Base-by-base conservation (phyloP, 495 filamentous ascomycete genomes). In the Pyrenula massariospora region DNA sequence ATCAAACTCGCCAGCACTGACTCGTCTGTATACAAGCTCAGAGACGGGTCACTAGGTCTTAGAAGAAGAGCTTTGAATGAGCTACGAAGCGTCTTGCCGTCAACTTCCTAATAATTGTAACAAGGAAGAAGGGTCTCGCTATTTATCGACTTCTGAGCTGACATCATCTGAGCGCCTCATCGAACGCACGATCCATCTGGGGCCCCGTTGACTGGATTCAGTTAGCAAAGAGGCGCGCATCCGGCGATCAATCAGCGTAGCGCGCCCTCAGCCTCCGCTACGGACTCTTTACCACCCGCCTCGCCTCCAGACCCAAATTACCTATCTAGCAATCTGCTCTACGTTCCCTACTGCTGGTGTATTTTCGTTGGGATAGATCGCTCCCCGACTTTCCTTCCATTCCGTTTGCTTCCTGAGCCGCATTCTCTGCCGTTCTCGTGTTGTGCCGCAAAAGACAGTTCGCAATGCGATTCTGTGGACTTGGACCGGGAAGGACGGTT, bases 401-500 rank as follows among this genome's bases (percentile, higher is more conserved):
- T 8, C 31, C 31, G 15, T 15, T 42, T 8, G 5, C 31, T 8
- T 42, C 31, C 8, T 42, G 31, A 8, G 8, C 5, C 31, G 31
- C 15, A 42, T 15, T 15, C 5, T 5, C 31, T 42, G 31, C 31
- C 15, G 15, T 15, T 15, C 15, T 15, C 15, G 15, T 5, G 31
- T 42, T 42, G 15, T 15, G 15, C 31, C 15, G n/a, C n/a, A 5
- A 42, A 42, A 42, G 31, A 42, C 31, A n/a, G n/a, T n/a, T 42
- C 5, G 31, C 31, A 15, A 52, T 52, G 50, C 8, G 50, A 52
- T 24, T 77, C 50, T 77, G 78, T 67, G 82, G 82, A 56, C 31
- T 42, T 15, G 31, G 31, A 42, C 81, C 82, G 62, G 78, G 67
- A 70, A 84, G 86, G 80, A 95, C 81, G 36, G 90, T 93, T 62